These are phyloP conservation scores for Pestalotiopsis fici DNA, from an alignment of 2,329 filamentous ascomycete species.

Conservation along the genomic window DNA sequence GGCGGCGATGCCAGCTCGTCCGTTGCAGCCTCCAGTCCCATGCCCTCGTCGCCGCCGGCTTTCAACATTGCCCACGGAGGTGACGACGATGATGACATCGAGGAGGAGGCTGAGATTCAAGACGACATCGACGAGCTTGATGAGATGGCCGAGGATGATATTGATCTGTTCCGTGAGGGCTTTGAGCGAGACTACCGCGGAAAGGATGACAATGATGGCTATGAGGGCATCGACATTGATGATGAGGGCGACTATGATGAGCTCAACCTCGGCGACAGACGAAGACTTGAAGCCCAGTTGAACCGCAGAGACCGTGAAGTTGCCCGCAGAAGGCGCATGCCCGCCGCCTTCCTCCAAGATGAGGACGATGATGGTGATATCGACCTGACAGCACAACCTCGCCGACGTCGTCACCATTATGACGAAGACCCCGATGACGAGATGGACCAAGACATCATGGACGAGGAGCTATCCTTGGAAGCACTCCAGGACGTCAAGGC, in stretches of 20 bases:
- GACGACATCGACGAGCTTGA: slow-evolving; percentile 78
- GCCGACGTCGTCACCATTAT: slow-evolving; percentile 84
- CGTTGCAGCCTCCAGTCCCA: slow-evolving; percentile 58
- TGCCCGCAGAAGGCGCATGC: slow-evolving; percentile 65
- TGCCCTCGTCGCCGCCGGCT: slow-evolving; percentile 67
- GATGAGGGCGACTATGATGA: slow-evolving; percentile 76
- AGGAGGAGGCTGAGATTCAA: slow-evolving; percentile 72
- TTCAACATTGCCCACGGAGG: slow-evolving; percentile 66
- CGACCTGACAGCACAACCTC: slow-evolving; percentile 82
- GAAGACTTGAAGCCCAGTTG: slow-evolving; percentile 72
- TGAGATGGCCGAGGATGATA: slow-evolving; percentile 78
- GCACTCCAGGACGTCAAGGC: slow-evolving; percentile 92
- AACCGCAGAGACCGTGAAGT: slow-evolving; percentile 75
- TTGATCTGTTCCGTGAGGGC: slow-evolving; percentile 75
- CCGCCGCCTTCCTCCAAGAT: slow-evolving; percentile 72
- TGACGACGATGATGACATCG: slow-evolving; percentile 71
- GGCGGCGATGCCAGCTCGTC: slow-evolving; percentile 53
- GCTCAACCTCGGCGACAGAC: slow-evolving; percentile 65
- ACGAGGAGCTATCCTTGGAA: slow-evolving; percentile 91
- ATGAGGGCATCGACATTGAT: slow-evolving; percentile 73
- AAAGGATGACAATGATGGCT: slow-evolving; percentile 67
- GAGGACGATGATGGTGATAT: slow-evolving; percentile 85
- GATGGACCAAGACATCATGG: slow-evolving; percentile 91
- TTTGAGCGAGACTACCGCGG: slow-evolving; percentile 72
- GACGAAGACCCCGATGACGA: slow-evolving; percentile 94